phyloP scores from a whole-genome alignment of 2,329 filamentous ascomycete species.

The Teratosphaeria pseudoeucalypti region DNA sequence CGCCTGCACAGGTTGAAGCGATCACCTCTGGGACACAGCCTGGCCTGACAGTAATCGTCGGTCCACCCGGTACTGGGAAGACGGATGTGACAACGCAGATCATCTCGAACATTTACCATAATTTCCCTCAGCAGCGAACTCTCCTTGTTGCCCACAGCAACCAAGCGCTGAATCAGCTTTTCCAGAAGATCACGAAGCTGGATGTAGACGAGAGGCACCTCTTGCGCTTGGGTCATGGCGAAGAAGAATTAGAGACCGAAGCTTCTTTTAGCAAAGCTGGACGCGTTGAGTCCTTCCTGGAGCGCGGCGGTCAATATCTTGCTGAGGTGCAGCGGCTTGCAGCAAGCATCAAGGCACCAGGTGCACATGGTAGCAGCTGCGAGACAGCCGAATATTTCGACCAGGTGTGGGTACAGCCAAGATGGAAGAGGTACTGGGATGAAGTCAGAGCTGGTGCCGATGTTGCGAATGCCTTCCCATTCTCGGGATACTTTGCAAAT shows the following conservation, averaged over 20 bases:
- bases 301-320: slow-evolving; percentile 70
- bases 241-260: slow-evolving; percentile 83
- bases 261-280: slow-evolving; percentile 88
- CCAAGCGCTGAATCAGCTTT: slow-evolving; percentile 92
- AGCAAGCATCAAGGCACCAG: slow-evolving; percentile 71
- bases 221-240: slow-evolving; percentile 82
- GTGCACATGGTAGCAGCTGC: slow-evolving; percentile 90
- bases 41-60: slow-evolving; percentile 85
- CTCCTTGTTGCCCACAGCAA: slow-evolving; percentile 93
- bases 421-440: slow-evolving; percentile 78
- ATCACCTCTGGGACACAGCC: slow-evolving; percentile 91
- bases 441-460: slow-evolving; percentile 46
- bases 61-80: slow-evolving; percentile 92
- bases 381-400: slow-evolving; percentile 98
- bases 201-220: slow-evolving; percentile 95
- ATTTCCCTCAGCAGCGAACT: slow-evolving; percentile 87
- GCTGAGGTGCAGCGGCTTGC: slow-evolving; percentile 79
- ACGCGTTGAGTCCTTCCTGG: slow-evolving; percentile 86
- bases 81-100: slow-evolving; percentile 98
- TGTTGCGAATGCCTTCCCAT: slow-evolving; percentile 70
- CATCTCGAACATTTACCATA: slow-evolving; percentile 98
- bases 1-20: slow-evolving; percentile 80
- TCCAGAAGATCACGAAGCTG: slow-evolving; percentile 92
- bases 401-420: slow-evolving; percentile 76
- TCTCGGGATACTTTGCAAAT: slow-evolving; percentile 76